A percentile compares a stretch with the other conserved stretches of the same genome.
These are phyloP conservation scores for Colletotrichum sp. DNA, from an alignment of 2,329 filamentous ascomycete species.

Conservation along the genomic window DNA sequence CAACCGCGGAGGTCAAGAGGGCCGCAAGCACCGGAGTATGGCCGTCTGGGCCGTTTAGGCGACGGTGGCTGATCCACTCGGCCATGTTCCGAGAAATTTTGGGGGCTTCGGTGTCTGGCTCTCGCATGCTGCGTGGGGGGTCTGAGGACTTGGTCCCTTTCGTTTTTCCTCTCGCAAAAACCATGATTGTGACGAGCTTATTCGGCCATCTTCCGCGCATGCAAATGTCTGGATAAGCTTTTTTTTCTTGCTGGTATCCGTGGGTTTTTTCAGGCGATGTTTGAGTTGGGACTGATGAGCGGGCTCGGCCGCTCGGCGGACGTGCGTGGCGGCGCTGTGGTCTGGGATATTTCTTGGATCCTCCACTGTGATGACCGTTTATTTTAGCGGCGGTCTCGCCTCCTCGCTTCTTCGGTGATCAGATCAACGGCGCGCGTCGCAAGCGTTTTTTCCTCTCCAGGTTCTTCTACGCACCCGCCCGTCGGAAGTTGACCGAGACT, in stretches of 20 bases:
- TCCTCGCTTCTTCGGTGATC: neutral
- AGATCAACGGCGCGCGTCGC: neutral
- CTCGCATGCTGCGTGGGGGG: neutral
- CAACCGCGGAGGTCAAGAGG: neutral
- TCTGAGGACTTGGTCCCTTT: neutral
- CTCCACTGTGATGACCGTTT: neutral
- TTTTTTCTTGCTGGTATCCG: neutral
- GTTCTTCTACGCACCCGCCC: neutral
- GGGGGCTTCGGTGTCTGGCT: neutral
- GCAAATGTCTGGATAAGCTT: neutral
- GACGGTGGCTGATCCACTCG: neutral
- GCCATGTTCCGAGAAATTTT: constrained; percentile 11
- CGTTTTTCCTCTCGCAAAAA: neutral
- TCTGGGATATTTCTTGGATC: neutral
- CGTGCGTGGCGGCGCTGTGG: neutral
- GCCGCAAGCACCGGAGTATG: neutral
- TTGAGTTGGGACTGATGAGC: neutral
- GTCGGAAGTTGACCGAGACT: neutral
- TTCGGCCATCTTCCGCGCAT: neutral
- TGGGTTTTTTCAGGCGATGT: neutral
- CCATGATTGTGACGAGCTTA: neutral
- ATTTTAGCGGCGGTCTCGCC: neutral
- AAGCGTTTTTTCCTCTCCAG: neutral
- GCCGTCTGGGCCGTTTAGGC: neutral
- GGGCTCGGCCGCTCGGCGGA: neutral